Base-by-base conservation (phyloP, 2,329 filamentous ascomycete species). In the Colletotrichum spinosum region DNA sequence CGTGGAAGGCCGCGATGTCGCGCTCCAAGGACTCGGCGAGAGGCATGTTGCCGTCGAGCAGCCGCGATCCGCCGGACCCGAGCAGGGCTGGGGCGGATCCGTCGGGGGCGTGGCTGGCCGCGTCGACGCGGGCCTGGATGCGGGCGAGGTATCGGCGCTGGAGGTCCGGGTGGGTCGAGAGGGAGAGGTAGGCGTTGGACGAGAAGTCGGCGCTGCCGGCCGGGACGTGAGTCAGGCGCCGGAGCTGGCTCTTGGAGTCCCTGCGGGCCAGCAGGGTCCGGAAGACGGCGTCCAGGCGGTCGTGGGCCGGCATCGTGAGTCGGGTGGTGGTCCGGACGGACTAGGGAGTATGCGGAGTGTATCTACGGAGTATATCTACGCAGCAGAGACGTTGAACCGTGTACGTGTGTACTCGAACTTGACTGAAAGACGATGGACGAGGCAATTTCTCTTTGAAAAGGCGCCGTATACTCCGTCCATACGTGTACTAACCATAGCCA, bases 181-280 rank as follows among this genome's bases (percentile, higher is more conserved):
- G 90, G 53, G 94, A 93, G 64, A 97, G 92, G 74, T 96, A 91
- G 60, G 87, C 87, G 75, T 94, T 90, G 72, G 92, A 94, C 25
- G 90, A 90, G 72, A 97, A 92, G 78, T 97, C 93, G 53, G 89
- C 86, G 25, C 87, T 90, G 17, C 84, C 88, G 1, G 90, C 84
- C 0, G 90, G 90, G 3, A 90, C 86, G 4, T 91, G 74, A 1
- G 77, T 84, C 15, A 86, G 73, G 6, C 72, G 74, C n/a, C 84
- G 81, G 8, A 84, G 75, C 56, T 76, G 79, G 10, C 75, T 75
- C 13, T 76, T 73, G 5, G 72, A 46, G 9, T 75, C 49, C 35
- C 68, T 54, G n/a, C 65, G 68, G 13, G 56, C 53, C 17, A 70
- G 60, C n/a, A 58, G 56, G 0, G 50, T 49, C 51, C 45, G 53